Evolutionary conservation across 1,284 basidiomycete genomes (phyloP).

Genomic region (Mycena sp.): DNA sequence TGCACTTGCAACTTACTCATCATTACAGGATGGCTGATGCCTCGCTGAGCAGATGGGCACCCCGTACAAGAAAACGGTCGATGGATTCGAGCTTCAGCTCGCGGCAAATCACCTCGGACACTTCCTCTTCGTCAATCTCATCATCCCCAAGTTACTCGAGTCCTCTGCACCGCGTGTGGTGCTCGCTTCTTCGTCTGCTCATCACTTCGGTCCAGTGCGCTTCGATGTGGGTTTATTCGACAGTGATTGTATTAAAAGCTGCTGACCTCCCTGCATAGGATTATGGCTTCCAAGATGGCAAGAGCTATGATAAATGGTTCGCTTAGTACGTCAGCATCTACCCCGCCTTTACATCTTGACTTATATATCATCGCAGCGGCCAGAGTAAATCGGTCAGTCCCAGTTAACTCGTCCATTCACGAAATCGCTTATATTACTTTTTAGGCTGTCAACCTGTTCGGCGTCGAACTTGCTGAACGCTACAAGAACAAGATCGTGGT

Average conservation of each 20-base stretch:
- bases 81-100: constrained; percentile 12
- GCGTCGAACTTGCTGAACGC: constrained; percentile 9
- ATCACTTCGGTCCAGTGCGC: constrained; percentile 11
- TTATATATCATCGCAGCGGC: neutral
- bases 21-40: neutral
- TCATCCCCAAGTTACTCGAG: constrained; percentile 19
- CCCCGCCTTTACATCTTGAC: neutral
- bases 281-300: constrained; percentile 11
- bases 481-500: constrained; percentile 11
- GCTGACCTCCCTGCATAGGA: constrained; percentile 5
- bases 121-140: constrained; percentile 11
- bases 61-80: constrained; percentile 17
- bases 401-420: neutral
- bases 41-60: constrained; percentile 11
- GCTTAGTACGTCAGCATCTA: constrained; percentile 6
- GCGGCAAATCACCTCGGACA: constrained; percentile 16
- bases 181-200: constrained; percentile 7
- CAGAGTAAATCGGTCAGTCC: constrained; percentile 13
- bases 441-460: constrained; percentile 14
- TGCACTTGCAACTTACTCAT: neutral
- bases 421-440: neutral
- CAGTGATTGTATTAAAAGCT: neutral
- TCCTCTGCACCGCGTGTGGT: constrained; percentile 14
- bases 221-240: constrained; percentile 12
- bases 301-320: constrained; percentile 14